Evolutionary conservation across 805 yeast genomes (phyloP), one percentile per base, ranked within the genome.

Genomic region (Ogataea allantospora): DNA sequence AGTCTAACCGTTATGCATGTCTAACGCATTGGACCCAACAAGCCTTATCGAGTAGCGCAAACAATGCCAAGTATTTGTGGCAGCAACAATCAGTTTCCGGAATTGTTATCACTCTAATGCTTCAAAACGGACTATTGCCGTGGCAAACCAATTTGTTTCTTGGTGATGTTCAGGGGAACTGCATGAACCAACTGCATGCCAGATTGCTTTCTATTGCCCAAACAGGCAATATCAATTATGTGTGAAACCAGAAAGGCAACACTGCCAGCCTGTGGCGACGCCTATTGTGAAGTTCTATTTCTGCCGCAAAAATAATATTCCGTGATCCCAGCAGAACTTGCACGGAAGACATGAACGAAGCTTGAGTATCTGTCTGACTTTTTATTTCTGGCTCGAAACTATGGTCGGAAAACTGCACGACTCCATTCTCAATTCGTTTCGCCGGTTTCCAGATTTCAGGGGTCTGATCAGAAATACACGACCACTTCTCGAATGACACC

Each of bases 1-100:
- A 5, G 7, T 16, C 29, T 23, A 11, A 14, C 15, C 12, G 27
- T 25, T n/a, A 30, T 36, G 40, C 40, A 36, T 9, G 20, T 12
- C 16, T 22, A 6, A 20, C 30, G 14, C 17, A 16, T 14, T 11
- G 23, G 27, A 21, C 9, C 14, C 15, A 7, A 8, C 10, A 8
- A 30, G 9, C 7, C 32, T 30, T 30, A 35, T 35, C 34, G 39
- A 30, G 16, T 15, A 15, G 33, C 38, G 38, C 33, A 28, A 22
- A 16, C 20, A 14, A 15, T 35, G 38, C 38, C 38, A 35, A 29
- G 34, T 11, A 3, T 9, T 17, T 20, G 7, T 27, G 27, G 21
- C 30, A 21, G 27, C 20, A 27, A 35, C 34, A 33, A 27, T 35
- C 7, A 9, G 13, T 7, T 18, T 10, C 18, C 12, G 10, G 33